Evolutionary conservation across 2,329 filamentous ascomycete species (phyloP), one percentile per base, ranked within the genome.

Genomic region (Diaporthe eres): DNA sequence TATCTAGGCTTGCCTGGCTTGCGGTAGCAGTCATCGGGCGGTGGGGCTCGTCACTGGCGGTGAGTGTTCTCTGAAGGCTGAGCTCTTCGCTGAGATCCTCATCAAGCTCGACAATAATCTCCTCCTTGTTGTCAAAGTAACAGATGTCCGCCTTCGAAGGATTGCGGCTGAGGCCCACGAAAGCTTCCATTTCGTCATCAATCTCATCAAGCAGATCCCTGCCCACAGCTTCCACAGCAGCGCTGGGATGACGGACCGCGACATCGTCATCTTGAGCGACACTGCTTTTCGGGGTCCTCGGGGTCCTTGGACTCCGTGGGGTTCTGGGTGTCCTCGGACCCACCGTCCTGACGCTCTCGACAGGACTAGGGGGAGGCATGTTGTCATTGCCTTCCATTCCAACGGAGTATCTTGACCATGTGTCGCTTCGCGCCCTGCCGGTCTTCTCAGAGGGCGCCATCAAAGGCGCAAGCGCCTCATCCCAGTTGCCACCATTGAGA

Each of bases 381-480:
- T 49, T 71, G 19, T 71, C 68, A 28, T 61, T 55, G 71, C 47
- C 19, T 65, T 63, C 78, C 53, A 63, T 51, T 19, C 81, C 83
- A 34, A 82, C 80, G 4, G 86, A 87, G 74, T 84, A 81, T 28
- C 85, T 82, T 15, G 85, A 85, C 87, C 87, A 89, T 31, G 84
- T 80, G 44, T 85, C 83, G 72, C 81, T 81, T 34, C 51, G 28
- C 53, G 78, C 83, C 77, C 79, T 85, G 77, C 82, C 87, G 80
- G 82, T 85, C 77, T 80, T 84, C 77, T 86, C 67, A 34, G 61
- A 42, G 39, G 74, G 82, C 81, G 87, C 80, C 80, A 90, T 91
- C 74, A 97, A 85, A 2, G 94, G 93, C 53, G 92, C 90, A n/a
- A 98, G 89, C 0, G 94, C 95, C 42, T 95, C 93, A 75, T 97